Conservation (phyloP, 768 basidiomycete genomes). For the Rhodocollybia butyracea region DNA sequence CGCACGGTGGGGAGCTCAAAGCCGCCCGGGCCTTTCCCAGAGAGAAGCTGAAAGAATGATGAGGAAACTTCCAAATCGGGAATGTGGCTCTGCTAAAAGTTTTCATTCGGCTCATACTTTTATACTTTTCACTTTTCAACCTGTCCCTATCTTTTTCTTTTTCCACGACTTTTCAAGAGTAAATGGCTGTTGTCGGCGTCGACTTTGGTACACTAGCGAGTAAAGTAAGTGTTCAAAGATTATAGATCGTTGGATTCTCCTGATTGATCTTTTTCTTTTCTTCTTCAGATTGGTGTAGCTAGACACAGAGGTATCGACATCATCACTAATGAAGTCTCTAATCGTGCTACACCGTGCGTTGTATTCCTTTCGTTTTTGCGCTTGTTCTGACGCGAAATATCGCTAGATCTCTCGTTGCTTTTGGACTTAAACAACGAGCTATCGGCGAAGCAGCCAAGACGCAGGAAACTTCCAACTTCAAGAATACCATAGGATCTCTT, state of each 20-base stretch:
- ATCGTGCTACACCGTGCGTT: conserved; percentile 91
- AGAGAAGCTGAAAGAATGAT: too few relatives aligned
- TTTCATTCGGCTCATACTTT: neutral
- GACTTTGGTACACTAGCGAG: conserved; percentile 90
- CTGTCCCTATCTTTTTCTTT: conserved; percentile 7
- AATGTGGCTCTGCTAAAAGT: conserved; percentile 22
- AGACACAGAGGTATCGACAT: conserved; percentile 97
- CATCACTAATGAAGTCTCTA: conserved; percentile 96
- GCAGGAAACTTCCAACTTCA: conserved; percentile 96
- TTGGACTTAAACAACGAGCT: conserved; percentile 85
- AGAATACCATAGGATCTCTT: conserved; percentile 91
- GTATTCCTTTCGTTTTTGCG: neutral
- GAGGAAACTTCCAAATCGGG: conserved; percentile 2
- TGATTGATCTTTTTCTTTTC: neutral
- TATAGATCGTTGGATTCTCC: conserved; percentile 4
- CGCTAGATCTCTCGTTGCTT: conserved; percentile 86
- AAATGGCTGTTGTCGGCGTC: conserved; percentile 91
- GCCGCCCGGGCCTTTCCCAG: too few relatives aligned
- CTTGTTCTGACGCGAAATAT: conserved; percentile 3
- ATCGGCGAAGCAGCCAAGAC: conserved; percentile 97
- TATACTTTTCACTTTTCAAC: neutral
- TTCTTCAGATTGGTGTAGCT: conserved; percentile 83
- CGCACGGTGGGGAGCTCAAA: too few relatives aligned
- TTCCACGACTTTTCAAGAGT: conserved; percentile 16
- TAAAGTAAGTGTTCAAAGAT: conserved; percentile 52